Base-by-base conservation (phyloP, 1,139 yeast genomes). In the Taiozyma onychis region DNA sequence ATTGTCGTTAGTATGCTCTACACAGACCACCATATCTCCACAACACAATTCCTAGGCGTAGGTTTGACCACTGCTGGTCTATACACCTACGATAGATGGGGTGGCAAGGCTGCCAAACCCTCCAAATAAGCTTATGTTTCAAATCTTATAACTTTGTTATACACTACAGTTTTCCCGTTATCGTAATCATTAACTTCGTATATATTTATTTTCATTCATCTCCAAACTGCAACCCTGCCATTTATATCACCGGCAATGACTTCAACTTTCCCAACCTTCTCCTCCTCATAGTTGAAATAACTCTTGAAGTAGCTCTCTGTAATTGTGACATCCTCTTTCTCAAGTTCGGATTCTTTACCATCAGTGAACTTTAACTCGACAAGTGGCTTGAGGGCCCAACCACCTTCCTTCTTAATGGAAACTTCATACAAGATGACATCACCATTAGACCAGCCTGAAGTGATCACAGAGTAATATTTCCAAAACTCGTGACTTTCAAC, bases 1-100 rank as follows among this genome's bases (percentile, higher is more conserved):
- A 91, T 93, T 51, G 72, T 86, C 22, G 88, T 86, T 41, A 88
- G 97, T 41, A 87, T 89, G 62, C 52, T 86, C 6, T 83, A 88
- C 76, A 86, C 75, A 74, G 87, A 72, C 66, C 85, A 68, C 66
- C 68, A 58, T 49, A 78, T 70, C 61, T 66, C 79, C 9, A 51
- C 56, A 4, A 63, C 72, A 21, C 96, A 89, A 65, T 77, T 78
- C 39, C 61, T 77, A 58, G 97, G 97, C 0, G 73, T 89, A 47
- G 56, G 71, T 2, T 68, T 88, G 55, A 88, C 96, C 2, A 78
- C 78, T 45, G 55, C 47, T 27, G 67, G 67, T 4, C 48, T 64
- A 10, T 63, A 59, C 22, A 53, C 64, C 4, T 83, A 83, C 62
- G 96, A 88, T 66, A 77, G 86, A 63, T 85, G 88, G 81, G 95